Evolutionary conservation across 345 rosid species (phyloP), one percentile per base, ranked within the genome.

Genomic region (Brassica incana): DNA sequence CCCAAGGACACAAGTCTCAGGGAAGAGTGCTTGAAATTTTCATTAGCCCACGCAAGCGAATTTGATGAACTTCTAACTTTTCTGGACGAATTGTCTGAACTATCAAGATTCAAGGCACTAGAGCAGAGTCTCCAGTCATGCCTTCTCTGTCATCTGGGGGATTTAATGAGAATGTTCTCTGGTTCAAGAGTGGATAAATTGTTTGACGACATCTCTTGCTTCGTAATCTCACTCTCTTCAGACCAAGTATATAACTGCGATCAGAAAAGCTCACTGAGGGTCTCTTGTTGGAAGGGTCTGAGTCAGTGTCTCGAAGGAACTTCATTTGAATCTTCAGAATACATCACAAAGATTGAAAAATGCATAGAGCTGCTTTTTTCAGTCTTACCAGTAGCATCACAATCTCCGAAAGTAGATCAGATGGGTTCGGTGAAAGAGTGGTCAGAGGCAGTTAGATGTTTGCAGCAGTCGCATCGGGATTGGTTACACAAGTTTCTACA

Each of bases 211-310:
- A 38, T 92, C 15, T 81, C 82, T 72, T 77, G 84, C 72, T 90
- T 84, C 84, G 79, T 92, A 52, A 75, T 73, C 59, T 86, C 87
- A 52, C 67, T 87, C 74, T 75, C 84, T 58, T 84, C 90, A 64
- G 75, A 81, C 64, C 85, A 86, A 82, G 77, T 18, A 64, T 85
- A 80, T 71, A 78, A 65, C 81, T 78, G 72, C 43, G 84, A 86
- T 72, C 85, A 84, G 86, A 85, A 85, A 79, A 86, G 79, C 62
- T 83, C 80, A 58, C 65, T 94, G 74, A 85, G 89, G 60, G 79
- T 89, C 76, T 85, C 94, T 63, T 88, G 88, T 85, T 92, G 97
- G 99, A 89, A 87, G 68, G 97, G 99, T 78, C 87, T 92, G 64
- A 74, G 43, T 71, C 89, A 79, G 67, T 88, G 94, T 86, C 87